Evolutionary conservation across 257 asterid species (phyloP).

Genomic region (Solanum bulbocastanum): DNA sequence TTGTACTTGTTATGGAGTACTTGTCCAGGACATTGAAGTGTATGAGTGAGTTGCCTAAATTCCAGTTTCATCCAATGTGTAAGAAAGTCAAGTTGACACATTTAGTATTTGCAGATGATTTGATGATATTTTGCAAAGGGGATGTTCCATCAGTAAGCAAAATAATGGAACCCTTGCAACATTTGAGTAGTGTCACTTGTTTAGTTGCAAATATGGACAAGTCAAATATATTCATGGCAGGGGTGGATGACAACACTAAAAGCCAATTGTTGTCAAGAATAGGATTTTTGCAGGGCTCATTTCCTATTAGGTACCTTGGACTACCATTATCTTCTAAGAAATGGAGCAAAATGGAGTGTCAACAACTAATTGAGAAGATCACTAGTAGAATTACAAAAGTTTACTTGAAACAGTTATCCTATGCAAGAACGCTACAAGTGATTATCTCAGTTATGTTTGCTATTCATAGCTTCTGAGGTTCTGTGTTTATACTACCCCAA

Average conservation of each 20-base stretch:
- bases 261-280: background rate
- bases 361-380: no score
- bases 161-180: background rate
- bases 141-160: background rate
- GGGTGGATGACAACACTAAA: background rate
- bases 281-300: background rate
- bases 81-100: background rate
- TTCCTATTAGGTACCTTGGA: background rate
- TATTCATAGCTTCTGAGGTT: no score
- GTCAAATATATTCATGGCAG: background rate
- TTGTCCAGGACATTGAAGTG: background rate
- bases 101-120: background rate
- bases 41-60: background rate
- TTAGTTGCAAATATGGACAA: background rate
- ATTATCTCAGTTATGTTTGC: background rate
- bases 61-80: background rate
- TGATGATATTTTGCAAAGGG: background rate
- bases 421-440: background rate
- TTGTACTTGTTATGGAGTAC: background rate
- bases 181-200: background rate
- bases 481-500: background rate
- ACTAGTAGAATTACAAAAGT: background rate
- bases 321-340: background rate
- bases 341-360: background rate
- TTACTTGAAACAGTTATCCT: background rate